phyloP scores from a whole-genome alignment of 2,329 filamentous ascomycete genomes.

The Calycina herbarum region DNA sequence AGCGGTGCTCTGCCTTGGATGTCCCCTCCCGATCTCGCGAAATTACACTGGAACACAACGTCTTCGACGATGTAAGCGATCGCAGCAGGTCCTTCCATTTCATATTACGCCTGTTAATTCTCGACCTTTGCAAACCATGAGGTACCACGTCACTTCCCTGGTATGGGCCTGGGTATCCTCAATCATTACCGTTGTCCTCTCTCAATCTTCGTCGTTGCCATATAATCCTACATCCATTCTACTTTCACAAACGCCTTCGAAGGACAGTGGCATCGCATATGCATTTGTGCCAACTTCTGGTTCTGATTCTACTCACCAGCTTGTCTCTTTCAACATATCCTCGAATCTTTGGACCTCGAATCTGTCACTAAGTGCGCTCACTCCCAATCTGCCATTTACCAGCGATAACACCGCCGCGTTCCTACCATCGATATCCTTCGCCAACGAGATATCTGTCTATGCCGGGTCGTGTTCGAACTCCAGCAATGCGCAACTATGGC shows the following conservation, averaged over 20 bases:
- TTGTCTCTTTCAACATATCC: slow-evolving; percentile 68
- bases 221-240: slow-evolving; percentile 78
- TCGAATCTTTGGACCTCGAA: slow-evolving; percentile 51
- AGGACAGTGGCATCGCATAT: slow-evolving; percentile 60
- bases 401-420: slow-evolving; percentile 56
- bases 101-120: slow-evolving; percentile 21
- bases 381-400: slow-evolving; percentile 64
- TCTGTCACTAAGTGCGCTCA: slow-evolving; percentile 50
- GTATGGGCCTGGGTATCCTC: slow-evolving; percentile 25
- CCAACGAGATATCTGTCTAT: slow-evolving; percentile 72
- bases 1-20: slow-evolving; percentile 24
- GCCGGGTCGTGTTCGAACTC: slow-evolving; percentile 67
- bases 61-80: slow-evolving; percentile 25
- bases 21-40: slow-evolving; percentile 5
- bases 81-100: slow-evolving; percentile 16
- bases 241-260: slow-evolving; percentile 49
- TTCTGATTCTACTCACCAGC: slow-evolving; percentile 40
- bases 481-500: slow-evolving; percentile 63
- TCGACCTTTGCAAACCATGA: slow-evolving; percentile 30
- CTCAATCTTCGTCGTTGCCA: slow-evolving; percentile 55
- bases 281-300: slow-evolving; percentile 56
- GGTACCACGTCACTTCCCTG: slow-evolving; percentile 20
- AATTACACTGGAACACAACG: slow-evolving; percentile 12
- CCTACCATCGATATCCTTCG: slow-evolving; percentile 63
- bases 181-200: slow-evolving; percentile 7